Evolutionary conservation across 345 rosid species (phyloP), one percentile per base, ranked within the genome.

Genomic region (Camelina laxa): DNA sequence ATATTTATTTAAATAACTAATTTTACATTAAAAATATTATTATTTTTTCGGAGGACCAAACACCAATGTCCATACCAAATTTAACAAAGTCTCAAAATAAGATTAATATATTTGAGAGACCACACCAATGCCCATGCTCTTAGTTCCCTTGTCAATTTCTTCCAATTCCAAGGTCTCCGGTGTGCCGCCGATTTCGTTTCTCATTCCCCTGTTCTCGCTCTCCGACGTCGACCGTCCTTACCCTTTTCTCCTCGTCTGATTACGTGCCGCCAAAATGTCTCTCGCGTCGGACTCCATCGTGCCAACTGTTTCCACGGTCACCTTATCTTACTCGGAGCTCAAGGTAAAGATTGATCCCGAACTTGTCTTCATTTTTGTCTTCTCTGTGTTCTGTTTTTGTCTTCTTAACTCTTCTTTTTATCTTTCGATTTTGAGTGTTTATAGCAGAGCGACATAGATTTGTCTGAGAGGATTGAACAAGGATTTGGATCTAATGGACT

Each of bases 401-500:
- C 41, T 54, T 70, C 65, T 47, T 24, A 48, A 61, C n/a, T 48
- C 33, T 42, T 61, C 8, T 58, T 14, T 14, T 72, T 9, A 27
- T 47, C 33, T 78, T 49, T 45, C 38, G 3, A 50, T 31, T 27
- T 14, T 57, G 66, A 61, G 4, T 42, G 55, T 19, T 64, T 47
- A 33, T 53, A 73, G 97, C 93, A 94, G 77, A 85, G 62, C 76
- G 59, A 68, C 45, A 76, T 80, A 57, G 90, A 89, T 75, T 80
- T 91, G 70, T 88, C 97, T 13, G 41, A 9, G 67, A 88, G 85
- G 85, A 94, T 94, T 68, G 93, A 87, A 78, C 74, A 86, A 80
- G 98, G 93, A 35, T 87, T 94, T 56, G 97, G 98, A 82, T 89
- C 93, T 14, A 82, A 84, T 47, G 98, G 95, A 39, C 87, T 91